Evolutionary conservation across 1,284 basidiomycete genomes (phyloP), one percentile per base, ranked within the genome.

Genomic region (Laetiporus sulphureus): DNA sequence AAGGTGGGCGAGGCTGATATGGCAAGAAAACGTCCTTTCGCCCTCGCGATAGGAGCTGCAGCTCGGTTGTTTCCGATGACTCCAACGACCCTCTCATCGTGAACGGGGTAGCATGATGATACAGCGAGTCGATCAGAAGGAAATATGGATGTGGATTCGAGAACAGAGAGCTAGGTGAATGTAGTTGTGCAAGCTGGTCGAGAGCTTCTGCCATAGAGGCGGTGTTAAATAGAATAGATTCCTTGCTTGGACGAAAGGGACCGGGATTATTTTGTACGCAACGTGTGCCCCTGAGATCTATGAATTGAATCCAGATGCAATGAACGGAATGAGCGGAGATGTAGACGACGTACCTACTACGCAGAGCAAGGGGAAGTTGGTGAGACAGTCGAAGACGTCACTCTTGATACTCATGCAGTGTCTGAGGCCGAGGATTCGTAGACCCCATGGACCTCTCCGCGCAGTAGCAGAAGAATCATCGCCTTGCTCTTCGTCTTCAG

Each of bases 261-360:
- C 40, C 15, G 45, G 43, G 46, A 33, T 31, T 48, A 16, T 46
- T 41, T 5, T 35, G 37, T 29, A 49, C 55, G 50, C 73, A 77
- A 10, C 50, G 43, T 0, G 76, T 79, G 12, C 70, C 72, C 15
- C 76, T 67, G 3, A 80, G 62, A 57, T 82, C 78, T 79, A 44
- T 12, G 32, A 33, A 23, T 32, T 33, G 8, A 39, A 40, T 51
- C 18, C 47, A 40, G 25, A n/a, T 25, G 19, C 4, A 27, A 36
- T 3, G 11, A 19, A 5, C 18, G 29, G 23, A 4, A 23, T 16
- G 20, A 31, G 38, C 21, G 33, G 22, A 48, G 21, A 29, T 23
- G 22, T 35, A 19, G 36, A 36, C 0, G 22, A 65, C 71, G 40
- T 42, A 77, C 79, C 79, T 45, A 82, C 54, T n/a, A 73, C 68